These are phyloP conservation scores for Yarrowia deformans DNA, from an alignment of 805 yeast species.

Conservation along the genomic window DNA sequence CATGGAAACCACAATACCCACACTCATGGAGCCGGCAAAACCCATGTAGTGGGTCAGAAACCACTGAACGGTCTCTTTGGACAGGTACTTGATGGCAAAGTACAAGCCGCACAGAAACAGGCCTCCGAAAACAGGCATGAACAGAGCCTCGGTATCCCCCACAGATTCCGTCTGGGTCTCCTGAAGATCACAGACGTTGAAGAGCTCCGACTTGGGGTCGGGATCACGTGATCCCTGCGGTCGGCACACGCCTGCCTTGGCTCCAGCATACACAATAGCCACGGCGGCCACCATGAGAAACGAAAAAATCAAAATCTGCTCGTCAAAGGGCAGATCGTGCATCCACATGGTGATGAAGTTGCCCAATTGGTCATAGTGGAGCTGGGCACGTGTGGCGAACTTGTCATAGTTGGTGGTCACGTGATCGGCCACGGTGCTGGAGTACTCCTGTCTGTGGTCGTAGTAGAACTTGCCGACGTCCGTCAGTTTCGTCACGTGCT, in stretches of 20 bases:
- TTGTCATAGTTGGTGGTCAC: not conserved
- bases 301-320: conserved; percentile 11
- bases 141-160: conserved; percentile 50
- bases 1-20: conserved; percentile 47
- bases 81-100: conserved; percentile 51
- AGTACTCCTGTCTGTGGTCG: not conserved
- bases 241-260: conserved; percentile 29
- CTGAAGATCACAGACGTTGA: conserved; percentile 46
- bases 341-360: not conserved
- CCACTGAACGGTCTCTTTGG: conserved; percentile 49
- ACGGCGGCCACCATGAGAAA: conserved; percentile 7
- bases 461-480: conserved; percentile 12
- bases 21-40: conserved; percentile 51
- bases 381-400: not conserved
- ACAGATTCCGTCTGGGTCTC: conserved; percentile 40
- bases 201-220: conserved; percentile 43
- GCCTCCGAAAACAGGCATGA: conserved; percentile 58
- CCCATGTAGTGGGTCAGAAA: conserved; percentile 53
- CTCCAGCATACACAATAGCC: not conserved
- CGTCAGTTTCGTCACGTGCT: not conserved
- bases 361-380: conserved; percentile 13
- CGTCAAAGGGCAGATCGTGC: conserved; percentile 37
- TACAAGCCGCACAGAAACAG: conserved; percentile 53
- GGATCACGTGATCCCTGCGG: conserved; percentile 46
- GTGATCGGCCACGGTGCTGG: not conserved